Evolutionary conservation across 169 alveolate species (phyloP), one percentile per base, ranked within the genome.

Genomic region (Ophryocystis elektroscirrha): DNA sequence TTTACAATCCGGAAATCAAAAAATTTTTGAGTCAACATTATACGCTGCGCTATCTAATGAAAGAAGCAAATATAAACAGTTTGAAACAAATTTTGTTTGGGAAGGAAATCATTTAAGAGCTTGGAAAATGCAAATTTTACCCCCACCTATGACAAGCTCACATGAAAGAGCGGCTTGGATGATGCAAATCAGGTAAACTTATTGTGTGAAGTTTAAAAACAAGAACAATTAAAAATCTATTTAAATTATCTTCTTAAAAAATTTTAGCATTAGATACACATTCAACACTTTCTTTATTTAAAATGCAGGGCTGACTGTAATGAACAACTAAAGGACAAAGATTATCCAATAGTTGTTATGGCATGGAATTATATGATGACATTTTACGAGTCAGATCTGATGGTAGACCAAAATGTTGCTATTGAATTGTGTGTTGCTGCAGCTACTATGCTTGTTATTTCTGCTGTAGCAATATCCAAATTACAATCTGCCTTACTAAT

Each of bases 361-460:
- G 57, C 77, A 0, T 68, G 56, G 36, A 68, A 63, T 39, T 63
- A 63, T 48, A 63, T 68, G 77, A 63, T 69, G 74, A 45, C 64
- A 12, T 69, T 69, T 52, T 69, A 61, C 32, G 78, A 69, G 49
- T 52, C 69, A 54, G 78, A 69, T 27, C 44, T 69, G 23, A 61
- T 66, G 22, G 60, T 63, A 26, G 63, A 64, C 12, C 42, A 65
- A 38, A 63, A 64, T 26, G 68, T 66, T 30, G 59, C 63, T 50
- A 50, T 63, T 48, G 59, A 61, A 50, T 63, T 67, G 76, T 55
- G 59, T 24, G 52, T 67, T 26, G 68, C 73, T 32, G 73, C 67
- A 16, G 51, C 60, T 36, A 69, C 76, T 5, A 67, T 67, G 59
- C 61, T 62, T 32, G 61, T 67, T 19, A 66, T 62, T 30, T 61